Percentiles rank a stretch among this genome's conserved stretches.
Conservation (phyloP, 257 asterid genomes). For the Solanum neorickii region DNA sequence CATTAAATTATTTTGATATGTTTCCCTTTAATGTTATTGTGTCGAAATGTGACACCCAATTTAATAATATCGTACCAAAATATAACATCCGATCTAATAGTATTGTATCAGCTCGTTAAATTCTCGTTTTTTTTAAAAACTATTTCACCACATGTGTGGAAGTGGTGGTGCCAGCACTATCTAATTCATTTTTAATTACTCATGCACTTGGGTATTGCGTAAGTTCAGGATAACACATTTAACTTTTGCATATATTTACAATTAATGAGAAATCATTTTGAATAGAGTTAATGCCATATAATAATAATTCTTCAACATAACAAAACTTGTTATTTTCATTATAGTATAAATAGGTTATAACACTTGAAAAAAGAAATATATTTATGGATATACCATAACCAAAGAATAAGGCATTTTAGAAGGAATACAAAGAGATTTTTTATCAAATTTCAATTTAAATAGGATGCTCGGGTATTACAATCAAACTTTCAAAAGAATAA, state of each 20-base stretch:
- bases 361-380: background rate
- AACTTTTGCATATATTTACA: background rate
- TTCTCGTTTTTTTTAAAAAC: background rate
- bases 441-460: background rate
- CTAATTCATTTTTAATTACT: background rate
- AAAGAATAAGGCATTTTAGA: background rate
- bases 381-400: background rate
- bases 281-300: background rate
- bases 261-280: background rate
- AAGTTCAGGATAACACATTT: background rate
- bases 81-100: background rate
- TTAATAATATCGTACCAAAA: no score
- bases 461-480: background rate
- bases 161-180: background rate
- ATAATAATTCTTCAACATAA: background rate
- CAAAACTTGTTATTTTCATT: background rate
- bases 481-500: background rate
- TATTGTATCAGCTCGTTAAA: background rate
- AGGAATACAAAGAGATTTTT: background rate
- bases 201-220: background rate
- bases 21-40: no score
- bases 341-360: background rate
- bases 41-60: no score
- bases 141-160: background rate
- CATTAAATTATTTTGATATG: no score